Conservation (phyloP, 495 filamentous ascomycete genomes). For the Daldinia childiae region DNA sequence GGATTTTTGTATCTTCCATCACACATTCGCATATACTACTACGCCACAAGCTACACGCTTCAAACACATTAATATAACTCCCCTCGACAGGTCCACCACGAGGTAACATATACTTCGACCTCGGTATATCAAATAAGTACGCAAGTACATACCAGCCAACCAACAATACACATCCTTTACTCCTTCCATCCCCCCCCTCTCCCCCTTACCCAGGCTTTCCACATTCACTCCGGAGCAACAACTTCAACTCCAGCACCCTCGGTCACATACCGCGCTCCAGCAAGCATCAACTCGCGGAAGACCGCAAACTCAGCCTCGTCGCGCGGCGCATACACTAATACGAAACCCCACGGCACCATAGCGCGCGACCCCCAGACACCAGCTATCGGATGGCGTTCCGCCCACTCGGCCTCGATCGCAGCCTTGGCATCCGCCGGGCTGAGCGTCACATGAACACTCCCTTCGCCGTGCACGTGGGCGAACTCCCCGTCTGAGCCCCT, state of each 20-base stretch:
- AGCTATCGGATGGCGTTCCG: slow-evolving; percentile 43
- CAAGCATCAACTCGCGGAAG: slow-evolving; percentile 38
- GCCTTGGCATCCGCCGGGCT: slow-evolving; percentile 46
- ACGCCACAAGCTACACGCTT: background rate
- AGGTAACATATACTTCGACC: background rate
- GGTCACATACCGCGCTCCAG: slow-evolving; percentile 32
- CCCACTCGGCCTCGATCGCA: slow-evolving; percentile 47
- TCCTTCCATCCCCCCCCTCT: background rate
- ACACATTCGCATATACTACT: background rate
- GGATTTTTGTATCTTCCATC: background rate
- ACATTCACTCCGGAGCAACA: slow-evolving; percentile 20
- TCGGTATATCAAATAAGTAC: background rate
- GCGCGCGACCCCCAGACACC: slow-evolving; percentile 31
- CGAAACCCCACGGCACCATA: slow-evolving; percentile 41
- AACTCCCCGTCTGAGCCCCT: slow-evolving; percentile 41
- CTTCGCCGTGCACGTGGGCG: slow-evolving; percentile 49
- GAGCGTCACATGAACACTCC: slow-evolving; percentile 45
- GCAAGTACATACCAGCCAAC: background rate
- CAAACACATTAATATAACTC: background rate
- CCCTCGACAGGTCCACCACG: background rate
- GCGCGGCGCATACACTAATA: slow-evolving; percentile 51
- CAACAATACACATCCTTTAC: background rate
- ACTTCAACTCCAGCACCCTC: slow-evolving; percentile 29
- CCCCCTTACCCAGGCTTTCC: background rate
- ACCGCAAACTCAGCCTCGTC: slow-evolving; percentile 43